Percentiles rank a stretch among this genome's conserved stretches.
phyloP scores from a whole-genome alignment of 2,329 filamentous ascomycete genomes.

The Mariannaea elegans region DNA sequence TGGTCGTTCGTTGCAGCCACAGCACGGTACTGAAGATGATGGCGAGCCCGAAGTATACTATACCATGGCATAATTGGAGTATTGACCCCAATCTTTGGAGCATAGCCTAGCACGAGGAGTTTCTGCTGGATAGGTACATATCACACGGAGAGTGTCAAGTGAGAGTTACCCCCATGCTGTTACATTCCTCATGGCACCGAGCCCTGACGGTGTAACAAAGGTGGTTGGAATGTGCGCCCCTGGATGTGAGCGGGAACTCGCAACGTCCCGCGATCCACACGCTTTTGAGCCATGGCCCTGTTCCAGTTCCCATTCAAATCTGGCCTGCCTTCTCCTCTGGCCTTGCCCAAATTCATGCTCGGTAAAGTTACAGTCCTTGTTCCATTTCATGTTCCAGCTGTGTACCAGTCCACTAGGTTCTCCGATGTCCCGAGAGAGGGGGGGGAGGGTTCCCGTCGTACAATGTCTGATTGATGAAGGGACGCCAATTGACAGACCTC shows the following conservation, averaged over 20 bases:
- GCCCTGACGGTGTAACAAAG: not conserved
- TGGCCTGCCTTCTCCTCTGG: not conserved
- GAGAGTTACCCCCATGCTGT: not conserved
- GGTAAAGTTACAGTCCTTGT: slow-evolving; percentile 10
- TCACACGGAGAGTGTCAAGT: slow-evolving; percentile 3
- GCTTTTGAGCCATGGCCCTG: slow-evolving; percentile 32
- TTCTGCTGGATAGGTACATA: no score
- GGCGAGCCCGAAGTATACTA: no score
- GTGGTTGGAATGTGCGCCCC: slow-evolving; percentile 22
- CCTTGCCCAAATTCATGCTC: not conserved
- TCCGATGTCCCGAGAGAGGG: no score
- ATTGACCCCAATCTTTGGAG: no score
- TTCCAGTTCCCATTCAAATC: slow-evolving; percentile 11
- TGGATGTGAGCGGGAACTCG: slow-evolving; percentile 27
- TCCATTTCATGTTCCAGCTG: slow-evolving; percentile 14
- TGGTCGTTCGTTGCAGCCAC: no score
- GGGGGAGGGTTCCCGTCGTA: no score
- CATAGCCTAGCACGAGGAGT: no score
- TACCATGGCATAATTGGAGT: no score
- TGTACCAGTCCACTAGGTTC: no score
- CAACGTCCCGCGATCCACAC: slow-evolving; percentile 36
- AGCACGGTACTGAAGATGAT: no score
- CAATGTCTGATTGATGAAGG: no score
- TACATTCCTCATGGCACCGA: slow-evolving; percentile 11
- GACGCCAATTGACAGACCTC: not conserved